Percentiles rank a stretch among this genome's conserved stretches.
phyloP scores from a whole-genome alignment of 371 early-diverging fungal species.

The Circinella umbellata region DNA sequence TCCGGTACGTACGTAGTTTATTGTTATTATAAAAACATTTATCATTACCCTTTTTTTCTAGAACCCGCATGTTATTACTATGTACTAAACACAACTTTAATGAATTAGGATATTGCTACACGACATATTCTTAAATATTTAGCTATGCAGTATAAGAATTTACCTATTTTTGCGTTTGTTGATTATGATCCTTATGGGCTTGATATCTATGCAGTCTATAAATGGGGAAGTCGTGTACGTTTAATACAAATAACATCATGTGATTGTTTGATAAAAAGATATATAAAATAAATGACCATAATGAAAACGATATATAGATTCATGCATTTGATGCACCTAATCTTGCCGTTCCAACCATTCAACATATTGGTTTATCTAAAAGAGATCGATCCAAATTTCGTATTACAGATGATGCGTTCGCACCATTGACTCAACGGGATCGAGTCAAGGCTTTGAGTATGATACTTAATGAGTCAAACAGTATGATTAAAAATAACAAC shows the following conservation, averaged over 20 bases:
- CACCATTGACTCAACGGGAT: constrained; percentile 24
- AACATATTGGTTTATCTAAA: constrained; percentile 37
- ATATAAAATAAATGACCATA: neutral
- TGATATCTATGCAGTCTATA: constrained; percentile 55
- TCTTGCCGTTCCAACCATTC: constrained; percentile 37
- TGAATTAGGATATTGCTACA: constrained; percentile 39
- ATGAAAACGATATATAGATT: constrained; percentile 20
- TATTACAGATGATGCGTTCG: constrained; percentile 3
- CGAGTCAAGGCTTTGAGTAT: constrained; percentile 30
- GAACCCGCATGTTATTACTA: too few relatives aligned
- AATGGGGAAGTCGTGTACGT: constrained; percentile 49
- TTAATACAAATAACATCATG: neutral
- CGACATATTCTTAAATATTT: constrained; percentile 44
- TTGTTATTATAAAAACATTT: constrained; percentile 1
- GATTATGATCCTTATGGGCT: constrained; percentile 56
- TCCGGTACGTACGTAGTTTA: constrained; percentile 23
- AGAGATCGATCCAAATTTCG: constrained; percentile 35
- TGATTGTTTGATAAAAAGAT: neutral
- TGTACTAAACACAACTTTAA: too few relatives aligned
- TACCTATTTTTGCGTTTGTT: constrained; percentile 42
- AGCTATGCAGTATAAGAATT: constrained; percentile 19
- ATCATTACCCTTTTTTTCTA: neutral
- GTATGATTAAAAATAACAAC: neutral
- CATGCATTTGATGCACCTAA: constrained; percentile 43
- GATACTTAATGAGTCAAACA: constrained; percentile 7